Conservation (phyloP, 2,329 filamentous ascomycete genomes). For the Dothideomycetes sp. region DNA sequence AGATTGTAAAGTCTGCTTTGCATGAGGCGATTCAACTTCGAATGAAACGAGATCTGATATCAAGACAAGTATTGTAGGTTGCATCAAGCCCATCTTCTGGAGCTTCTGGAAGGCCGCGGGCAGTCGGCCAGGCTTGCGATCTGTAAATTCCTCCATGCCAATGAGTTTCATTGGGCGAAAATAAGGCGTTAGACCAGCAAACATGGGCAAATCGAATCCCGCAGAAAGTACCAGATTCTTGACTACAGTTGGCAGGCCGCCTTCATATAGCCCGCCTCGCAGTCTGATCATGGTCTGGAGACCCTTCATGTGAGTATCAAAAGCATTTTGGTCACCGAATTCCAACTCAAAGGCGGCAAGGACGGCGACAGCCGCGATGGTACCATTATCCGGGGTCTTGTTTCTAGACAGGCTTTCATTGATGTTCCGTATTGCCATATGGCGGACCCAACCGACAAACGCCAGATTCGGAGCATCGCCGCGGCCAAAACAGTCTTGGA, state of each 20-base stretch:
- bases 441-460: background rate
- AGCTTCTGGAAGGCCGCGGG: background rate
- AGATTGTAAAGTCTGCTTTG: background rate
- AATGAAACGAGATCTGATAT: background rate
- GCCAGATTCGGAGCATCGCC: background rate
- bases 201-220: background rate
- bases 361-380: background rate
- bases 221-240: background rate
- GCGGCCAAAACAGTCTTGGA: background rate
- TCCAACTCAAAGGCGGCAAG: slow-evolving; percentile 1
- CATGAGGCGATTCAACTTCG: background rate
- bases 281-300: background rate
- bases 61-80: background rate
- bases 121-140: background rate
- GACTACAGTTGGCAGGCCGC: background rate
- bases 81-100: background rate
- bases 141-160: background rate
- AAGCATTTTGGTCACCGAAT: background rate
- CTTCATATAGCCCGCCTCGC: background rate
- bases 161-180: background rate
- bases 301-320: background rate
- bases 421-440: background rate
- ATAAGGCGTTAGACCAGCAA: background rate
- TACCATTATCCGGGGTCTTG: background rate
- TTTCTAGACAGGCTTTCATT: background rate